These are phyloP conservation scores for Gyrodon lividus DNA, from an alignment of 768 basidiomycete genomes.

Conservation along the genomic window DNA sequence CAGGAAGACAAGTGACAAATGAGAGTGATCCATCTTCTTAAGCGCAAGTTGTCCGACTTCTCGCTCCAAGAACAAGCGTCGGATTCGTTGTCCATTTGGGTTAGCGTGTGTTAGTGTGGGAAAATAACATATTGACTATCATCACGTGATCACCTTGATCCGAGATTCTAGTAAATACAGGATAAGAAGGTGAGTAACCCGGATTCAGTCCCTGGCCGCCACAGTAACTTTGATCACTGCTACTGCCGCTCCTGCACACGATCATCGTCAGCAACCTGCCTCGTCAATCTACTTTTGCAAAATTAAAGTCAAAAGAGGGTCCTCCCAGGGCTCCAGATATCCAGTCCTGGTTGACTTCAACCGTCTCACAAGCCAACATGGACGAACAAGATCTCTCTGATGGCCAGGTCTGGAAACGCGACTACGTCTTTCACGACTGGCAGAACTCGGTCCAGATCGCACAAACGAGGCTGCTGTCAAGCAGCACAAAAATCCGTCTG, in stretches of 20 bases:
- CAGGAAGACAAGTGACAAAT: constrained; percentile 2
- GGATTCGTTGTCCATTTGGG: constrained; percentile 1
- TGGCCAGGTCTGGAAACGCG: constrained; percentile 47
- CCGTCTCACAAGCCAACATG: constrained; percentile 30
- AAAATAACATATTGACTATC: not conserved
- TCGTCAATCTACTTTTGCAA: constrained; percentile 39
- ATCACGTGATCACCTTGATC: not conserved
- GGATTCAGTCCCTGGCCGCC: not conserved
- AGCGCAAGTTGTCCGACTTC: too few relatives aligned
- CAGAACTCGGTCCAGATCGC: constrained; percentile 52
- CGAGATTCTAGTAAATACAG: not conserved
- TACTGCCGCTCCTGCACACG: not conserved
- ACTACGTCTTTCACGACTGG: constrained; percentile 57
- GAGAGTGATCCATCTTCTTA: constrained; percentile 7
- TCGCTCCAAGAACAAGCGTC: constrained; percentile 7
- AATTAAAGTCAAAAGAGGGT: constrained; percentile 50
- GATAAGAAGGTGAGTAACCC: not conserved
- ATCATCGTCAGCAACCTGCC: constrained; percentile 41
- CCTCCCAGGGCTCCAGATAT: constrained; percentile 46
- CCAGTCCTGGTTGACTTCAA: constrained; percentile 61
- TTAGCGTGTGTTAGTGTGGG: constrained; percentile 15
- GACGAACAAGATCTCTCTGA: constrained; percentile 28
- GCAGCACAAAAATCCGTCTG: constrained; percentile 52
- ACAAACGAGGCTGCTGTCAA: constrained; percentile 45
- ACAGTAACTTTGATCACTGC: too few relatives aligned